Conservation (phyloP, 2,329 filamentous ascomycete species). For the Alternaria infectoria region DNA sequence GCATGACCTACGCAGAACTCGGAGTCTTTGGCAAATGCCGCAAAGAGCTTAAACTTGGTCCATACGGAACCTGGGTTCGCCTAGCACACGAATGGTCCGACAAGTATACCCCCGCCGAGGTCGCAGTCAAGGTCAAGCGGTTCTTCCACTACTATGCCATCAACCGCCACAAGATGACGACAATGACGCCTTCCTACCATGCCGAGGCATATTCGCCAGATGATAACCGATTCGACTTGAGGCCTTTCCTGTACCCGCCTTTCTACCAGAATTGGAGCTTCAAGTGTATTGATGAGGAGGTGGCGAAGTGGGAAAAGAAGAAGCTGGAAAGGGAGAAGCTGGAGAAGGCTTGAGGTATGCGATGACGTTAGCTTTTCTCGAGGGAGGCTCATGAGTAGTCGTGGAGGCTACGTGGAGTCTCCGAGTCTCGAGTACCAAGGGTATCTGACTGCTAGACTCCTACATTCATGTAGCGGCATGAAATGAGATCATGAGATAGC, state of each 20-base stretch:
- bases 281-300: conserved; percentile 47
- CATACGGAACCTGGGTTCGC: conserved; percentile 60
- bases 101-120: conserved; percentile 46
- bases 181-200: conserved; percentile 36
- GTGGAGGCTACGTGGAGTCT: not conserved
- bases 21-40: conserved; percentile 60
- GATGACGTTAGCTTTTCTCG: not conserved
- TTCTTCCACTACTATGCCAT: conserved; percentile 46
- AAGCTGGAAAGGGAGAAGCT: conserved; percentile 11
- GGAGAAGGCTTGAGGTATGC: not conserved
- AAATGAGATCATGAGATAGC: not conserved
- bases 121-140: conserved; percentile 54
- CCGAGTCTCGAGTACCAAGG: not conserved
- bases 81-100: conserved; percentile 60
- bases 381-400: not conserved
- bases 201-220: conserved; percentile 60
- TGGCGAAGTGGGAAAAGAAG: conserved; percentile 38
- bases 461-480: not conserved
- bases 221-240: conserved; percentile 64
- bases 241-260: conserved; percentile 52
- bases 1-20: conserved; percentile 59
- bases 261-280: conserved; percentile 45
- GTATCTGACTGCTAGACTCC: not conserved
- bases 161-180: conserved; percentile 34
- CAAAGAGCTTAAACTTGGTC: conserved; percentile 58